Base-by-base conservation (phyloP, 352 stramenopile genomes). In the Hyphochytrium catenoides region DNA sequence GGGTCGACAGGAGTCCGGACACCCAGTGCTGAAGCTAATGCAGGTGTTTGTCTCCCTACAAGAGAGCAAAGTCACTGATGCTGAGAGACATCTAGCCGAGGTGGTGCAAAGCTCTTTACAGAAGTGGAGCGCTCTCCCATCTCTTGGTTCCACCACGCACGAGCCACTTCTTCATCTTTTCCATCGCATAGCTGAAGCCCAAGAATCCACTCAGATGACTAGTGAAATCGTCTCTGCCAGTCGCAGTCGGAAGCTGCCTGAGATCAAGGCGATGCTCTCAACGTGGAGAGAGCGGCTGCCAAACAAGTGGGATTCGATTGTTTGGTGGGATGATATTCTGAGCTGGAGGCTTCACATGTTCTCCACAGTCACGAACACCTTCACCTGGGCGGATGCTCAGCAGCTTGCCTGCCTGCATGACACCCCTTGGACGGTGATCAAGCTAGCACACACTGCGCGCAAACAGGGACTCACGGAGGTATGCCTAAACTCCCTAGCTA, bases 331-430 rank as follows among this genome's bases (percentile, higher is more conserved):
- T 41, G 73, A 90, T 36, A 82, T 93, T 22, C 51, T 93, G 14
- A 90, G 71, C 36, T 93, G 78, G 78, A 62, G 78, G 16, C 74
- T 69, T 30, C 74, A 93, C 59, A 86, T 93, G 62, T 88, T 90
- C 52, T 58, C 81, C 43, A 57, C 82, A 19, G 62, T 90, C 19
- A 85, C 84, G 51, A 83, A 46, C 17, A 81, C 64, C 17, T 86
- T 84, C 36, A 69, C 55, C 5, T 81, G 67, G 65, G 84, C 70
- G 33, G 69, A 83, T 34, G 59, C 70, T n/a, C 67, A 82, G 33
- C 66, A 86, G 47, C 56, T 85, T 16, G 71, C 73, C 0, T 78
- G 62, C 41, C 76, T 91, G 55, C 77, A 93, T 39, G 79, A 93
- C 36, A 79, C 62, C 32, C 73, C 76, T 8, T 93, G 79, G 79